A percentile compares a stretch with the other conserved stretches of the same genome.
Evolutionary conservation across 2,329 filamentous ascomycete genomes (phyloP).

Genomic region (Diplodia corticola): DNA sequence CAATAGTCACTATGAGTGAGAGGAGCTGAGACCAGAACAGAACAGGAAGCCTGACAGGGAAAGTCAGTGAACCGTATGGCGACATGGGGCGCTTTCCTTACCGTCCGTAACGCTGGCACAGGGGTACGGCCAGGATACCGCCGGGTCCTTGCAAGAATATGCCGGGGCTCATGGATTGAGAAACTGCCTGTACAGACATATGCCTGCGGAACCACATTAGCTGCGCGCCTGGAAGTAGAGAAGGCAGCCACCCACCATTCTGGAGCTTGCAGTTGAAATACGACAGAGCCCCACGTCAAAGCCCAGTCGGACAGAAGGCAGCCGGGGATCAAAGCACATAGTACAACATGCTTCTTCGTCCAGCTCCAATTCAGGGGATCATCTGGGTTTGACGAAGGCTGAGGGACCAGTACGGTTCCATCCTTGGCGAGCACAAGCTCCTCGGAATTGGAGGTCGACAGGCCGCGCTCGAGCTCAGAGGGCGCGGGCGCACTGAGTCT

Average conservation of each 20-base stretch:
- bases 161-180: conserved; percentile 42
- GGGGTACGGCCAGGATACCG: conserved; percentile 30
- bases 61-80: not conserved
- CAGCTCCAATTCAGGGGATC: conserved; percentile 39
- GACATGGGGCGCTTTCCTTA: conserved; percentile 19
- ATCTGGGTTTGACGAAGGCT: conserved; percentile 30
- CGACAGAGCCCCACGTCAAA: conserved; percentile 26
- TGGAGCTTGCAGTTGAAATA: conserved; percentile 24
- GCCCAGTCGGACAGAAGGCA: conserved; percentile 29
- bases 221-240: not conserved
- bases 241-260: conserved; percentile 17
- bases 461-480: conserved; percentile 2
- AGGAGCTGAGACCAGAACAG: conserved; percentile 34
- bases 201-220: conserved; percentile 32
- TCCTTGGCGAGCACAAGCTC: conserved; percentile 11
- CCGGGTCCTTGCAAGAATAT: conserved; percentile 27
- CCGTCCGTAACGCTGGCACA: conserved; percentile 45
- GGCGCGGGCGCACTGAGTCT: not conserved
- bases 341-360: conserved; percentile 31
- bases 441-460: conserved; percentile 2
- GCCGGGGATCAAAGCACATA: conserved; percentile 27
- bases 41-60: conserved; percentile 28
- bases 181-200: conserved; percentile 35
- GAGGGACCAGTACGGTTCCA: conserved; percentile 29
- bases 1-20: conserved; percentile 27